Percentiles rank a stretch among this genome's conserved stretches.
These are phyloP conservation scores for Sporothrix globosa DNA, from an alignment of 2,329 filamentous ascomycete species.

Conservation along the genomic window DNA sequence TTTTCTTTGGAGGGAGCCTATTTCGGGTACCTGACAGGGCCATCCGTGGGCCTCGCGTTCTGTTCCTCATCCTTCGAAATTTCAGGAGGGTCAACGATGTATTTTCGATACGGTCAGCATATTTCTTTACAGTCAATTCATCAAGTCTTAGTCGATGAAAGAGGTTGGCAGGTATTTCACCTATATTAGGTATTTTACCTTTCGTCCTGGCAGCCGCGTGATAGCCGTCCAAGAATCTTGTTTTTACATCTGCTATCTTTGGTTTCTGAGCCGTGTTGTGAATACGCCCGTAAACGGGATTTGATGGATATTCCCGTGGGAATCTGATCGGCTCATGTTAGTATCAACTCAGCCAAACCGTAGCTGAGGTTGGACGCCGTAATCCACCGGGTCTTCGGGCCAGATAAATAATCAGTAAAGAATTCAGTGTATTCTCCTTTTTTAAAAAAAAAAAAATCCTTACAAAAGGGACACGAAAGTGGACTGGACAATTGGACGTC, in stretches of 20 bases:
- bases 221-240: not conserved
- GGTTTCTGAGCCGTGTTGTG: no score
- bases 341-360: no score
- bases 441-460: no score
- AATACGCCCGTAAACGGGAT: no score
- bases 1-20: not conserved
- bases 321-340: no score
- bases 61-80: not conserved
- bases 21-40: constrained; percentile 24
- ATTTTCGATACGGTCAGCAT: not conserved
- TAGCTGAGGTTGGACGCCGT: not conserved
- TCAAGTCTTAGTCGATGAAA: not conserved
- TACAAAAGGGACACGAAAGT: no score
- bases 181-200: not conserved
- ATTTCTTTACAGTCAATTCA: not conserved
- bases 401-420: not conserved
- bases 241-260: not conserved
- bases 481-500: not conserved
- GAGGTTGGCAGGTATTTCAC: not conserved
- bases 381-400: not conserved
- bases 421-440: no score
- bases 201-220: not conserved
- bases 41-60: not conserved
- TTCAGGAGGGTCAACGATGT: not conserved
- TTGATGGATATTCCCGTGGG: no score